Evolutionary conservation across 768 basidiomycete species (phyloP), one percentile per base, ranked within the genome.

Genomic region (Suillus decipiens): DNA sequence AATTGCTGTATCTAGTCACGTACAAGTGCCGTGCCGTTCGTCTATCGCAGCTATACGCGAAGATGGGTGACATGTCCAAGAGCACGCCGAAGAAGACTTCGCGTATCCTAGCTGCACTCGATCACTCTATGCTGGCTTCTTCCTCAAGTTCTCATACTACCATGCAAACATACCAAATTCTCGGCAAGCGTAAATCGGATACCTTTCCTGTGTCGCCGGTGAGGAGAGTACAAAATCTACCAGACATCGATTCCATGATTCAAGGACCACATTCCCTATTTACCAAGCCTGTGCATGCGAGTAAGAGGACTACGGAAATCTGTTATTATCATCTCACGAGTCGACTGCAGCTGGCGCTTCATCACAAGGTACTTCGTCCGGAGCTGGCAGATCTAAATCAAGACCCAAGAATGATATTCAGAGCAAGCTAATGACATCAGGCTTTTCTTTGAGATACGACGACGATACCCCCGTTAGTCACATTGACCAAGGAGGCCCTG

Each of bases 401-500:
- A 64, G 17, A n/a, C 14, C n/a, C 22, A 55, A 34, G 22, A 12
- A n/a, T 3, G 37, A 65, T 6, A 39, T 51, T 34, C 45, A 50
- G 36, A n/a, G 39, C 33, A 66, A 63, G 6, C 63, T 64, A 37
- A 36, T 48, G 7, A 28, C 47, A 14, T 62, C 64, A 9, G 68
- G 64, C 0, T 88, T 88, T 66, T 65, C 60, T 19, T 65, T 89
- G 15, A 77, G 80, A 48, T 86, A 86, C 66, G 85, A 88, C 68
- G 33, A 66, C 8, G 80, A 85, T 17, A 80, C 79, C 1, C 82
- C 83, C 2, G 33, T 87, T 1, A 77, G 79, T 31, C 65, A 76
- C 4, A 81, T 88, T 36, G 88, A 89, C 68, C 62, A 81, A 33
- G 88, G 86, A 34, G 88, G 87, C 1, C 73, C 78, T 0, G 87